Percentiles rank a stretch among this genome's conserved stretches.
These are phyloP conservation scores for Xylaria sp. DNA, from an alignment of 2,329 filamentous ascomycete genomes.

Conservation along the genomic window DNA sequence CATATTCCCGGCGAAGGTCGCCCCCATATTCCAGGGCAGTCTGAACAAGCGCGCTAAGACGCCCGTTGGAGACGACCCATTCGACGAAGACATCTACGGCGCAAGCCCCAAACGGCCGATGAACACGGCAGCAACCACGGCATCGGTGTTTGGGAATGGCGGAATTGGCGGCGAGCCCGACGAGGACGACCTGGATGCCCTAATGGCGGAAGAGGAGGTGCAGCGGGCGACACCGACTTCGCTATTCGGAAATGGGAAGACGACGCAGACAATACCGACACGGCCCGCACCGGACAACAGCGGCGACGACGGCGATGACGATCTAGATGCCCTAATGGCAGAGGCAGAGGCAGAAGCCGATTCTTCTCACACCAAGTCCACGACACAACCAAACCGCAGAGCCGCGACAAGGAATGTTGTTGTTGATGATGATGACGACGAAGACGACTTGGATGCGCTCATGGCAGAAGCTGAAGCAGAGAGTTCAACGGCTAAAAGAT, in stretches of 20 bases:
- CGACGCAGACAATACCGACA: slow-evolving; percentile 13
- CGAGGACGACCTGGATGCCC: slow-evolving; percentile 61
- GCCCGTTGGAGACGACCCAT: slow-evolving; percentile 52
- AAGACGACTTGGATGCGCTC: slow-evolving; percentile 39
- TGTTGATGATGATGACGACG: slow-evolving; percentile 24
- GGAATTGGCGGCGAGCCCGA: slow-evolving; percentile 42
- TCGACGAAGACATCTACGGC: slow-evolving; percentile 66
- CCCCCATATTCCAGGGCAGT: slow-evolving; percentile 54
- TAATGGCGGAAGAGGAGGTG: slow-evolving; percentile 63
- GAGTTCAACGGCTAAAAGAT: not conserved
- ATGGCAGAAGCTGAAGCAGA: slow-evolving; percentile 39
- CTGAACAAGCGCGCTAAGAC: slow-evolving; percentile 49
- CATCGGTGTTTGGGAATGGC: slow-evolving; percentile 41
- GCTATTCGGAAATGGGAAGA: slow-evolving; percentile 39
- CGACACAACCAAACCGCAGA: not conserved
- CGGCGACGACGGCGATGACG: slow-evolving; percentile 49
- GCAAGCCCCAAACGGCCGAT: slow-evolving; percentile 58
- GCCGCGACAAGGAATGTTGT: not conserved
- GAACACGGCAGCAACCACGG: slow-evolving; percentile 38
- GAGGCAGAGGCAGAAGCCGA: slow-evolving; percentile 50
- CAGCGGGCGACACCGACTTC: slow-evolving; percentile 39
- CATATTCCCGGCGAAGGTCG: slow-evolving; percentile 50
- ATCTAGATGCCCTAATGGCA: slow-evolving; percentile 58
- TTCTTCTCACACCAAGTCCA: slow-evolving; percentile 7
- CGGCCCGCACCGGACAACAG: slow-evolving; percentile 42